Evolutionary conservation across 768 basidiomycete genomes (phyloP).

Genomic region (Paxillus involutus): DNA sequence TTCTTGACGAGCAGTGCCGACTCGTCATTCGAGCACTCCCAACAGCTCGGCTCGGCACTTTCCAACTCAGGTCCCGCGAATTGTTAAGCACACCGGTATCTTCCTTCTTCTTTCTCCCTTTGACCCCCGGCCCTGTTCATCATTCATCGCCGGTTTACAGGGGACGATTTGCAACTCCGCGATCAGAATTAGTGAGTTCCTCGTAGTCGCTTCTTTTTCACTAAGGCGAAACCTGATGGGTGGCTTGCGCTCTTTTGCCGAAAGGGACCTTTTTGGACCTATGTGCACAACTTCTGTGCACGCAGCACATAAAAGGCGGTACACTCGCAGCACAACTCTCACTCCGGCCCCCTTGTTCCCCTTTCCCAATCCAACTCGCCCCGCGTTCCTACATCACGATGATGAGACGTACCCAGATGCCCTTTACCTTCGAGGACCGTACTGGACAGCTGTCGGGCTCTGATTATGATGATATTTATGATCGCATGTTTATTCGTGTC

Average conservation of each 20-base stretch:
- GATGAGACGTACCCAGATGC: constrained; percentile 35
- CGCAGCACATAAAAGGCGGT: constrained; percentile 21
- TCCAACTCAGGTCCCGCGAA: constrained; percentile 1
- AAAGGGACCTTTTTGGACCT: constrained; percentile 18
- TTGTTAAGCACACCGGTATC: neutral
- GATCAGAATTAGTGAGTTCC: constrained; percentile 25
- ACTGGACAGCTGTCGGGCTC: constrained; percentile 53
- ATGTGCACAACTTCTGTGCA: constrained; percentile 16
- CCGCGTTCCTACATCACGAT: constrained; percentile 16
- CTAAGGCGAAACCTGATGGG: constrained; percentile 20
- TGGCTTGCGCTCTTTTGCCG: constrained; percentile 24
- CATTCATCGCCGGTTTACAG: neutral
- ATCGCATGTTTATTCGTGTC: constrained; percentile 69
- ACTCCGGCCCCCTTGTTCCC: neutral
- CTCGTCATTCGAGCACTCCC: neutral
- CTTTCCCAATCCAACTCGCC: neutral
- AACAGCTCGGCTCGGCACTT: constrained; percentile 10
- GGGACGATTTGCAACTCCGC: constrained; percentile 27
- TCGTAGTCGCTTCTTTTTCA: constrained; percentile 25
- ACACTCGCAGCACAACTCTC: constrained; percentile 1
- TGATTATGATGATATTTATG: constrained; percentile 79
- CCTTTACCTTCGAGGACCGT: constrained; percentile 68
- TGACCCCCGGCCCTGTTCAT: constrained; percentile 4
- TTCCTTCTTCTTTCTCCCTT: neutral
- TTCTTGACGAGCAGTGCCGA: constrained; percentile 2